Evolutionary conservation across 2,329 filamentous ascomycete species (phyloP), one percentile per base, ranked within the genome.

Genomic region (Davidsoniella australis): DNA sequence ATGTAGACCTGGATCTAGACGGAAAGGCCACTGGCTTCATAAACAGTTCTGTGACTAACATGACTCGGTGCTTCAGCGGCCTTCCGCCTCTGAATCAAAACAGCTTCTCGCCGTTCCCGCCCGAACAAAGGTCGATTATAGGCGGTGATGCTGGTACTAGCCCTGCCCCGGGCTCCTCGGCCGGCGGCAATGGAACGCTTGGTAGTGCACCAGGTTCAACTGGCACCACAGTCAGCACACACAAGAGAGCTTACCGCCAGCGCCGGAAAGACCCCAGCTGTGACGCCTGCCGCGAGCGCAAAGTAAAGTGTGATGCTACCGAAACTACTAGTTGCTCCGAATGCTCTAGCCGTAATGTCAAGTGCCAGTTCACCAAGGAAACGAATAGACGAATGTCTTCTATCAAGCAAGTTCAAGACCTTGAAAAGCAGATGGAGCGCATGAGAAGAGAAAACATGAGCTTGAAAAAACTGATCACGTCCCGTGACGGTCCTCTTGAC

Each of bases 361-460:
- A 93, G 63, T 98, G 91, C 61, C 89, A 96, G 61, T 98, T 98
- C 62, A 98, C 91, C 45, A 98, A 98, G 66, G 91, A 98, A 65
- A 98, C 91, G 10, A 98, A 98, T 63, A 76, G 91, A 52, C 79
- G 91, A 54, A 98, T 98, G 91, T 96, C 91, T 16, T 96, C 89
- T 1, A 96, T 96, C 67, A 98, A 96, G 75, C 91, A 95, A 69
- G 85, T 96, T 10, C 91, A 96, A 65, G 91, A 98, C 62, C 71
- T 98, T 23, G 89, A 96, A 66, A 91, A 86, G 64, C 88, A 95
- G 64, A 76, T 95, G 58, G 76, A 82, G 43, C 75, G 81, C 47
- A 73, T 91, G 39, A 84, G 80, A 60, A 78, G 85, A 51, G 84
- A 94, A 62, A 88, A 94, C 58, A 73, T 70, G 50, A 80, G 79